Conservation (phyloP, 1,284 basidiomycete genomes). For the Mycena citricolor region DNA sequence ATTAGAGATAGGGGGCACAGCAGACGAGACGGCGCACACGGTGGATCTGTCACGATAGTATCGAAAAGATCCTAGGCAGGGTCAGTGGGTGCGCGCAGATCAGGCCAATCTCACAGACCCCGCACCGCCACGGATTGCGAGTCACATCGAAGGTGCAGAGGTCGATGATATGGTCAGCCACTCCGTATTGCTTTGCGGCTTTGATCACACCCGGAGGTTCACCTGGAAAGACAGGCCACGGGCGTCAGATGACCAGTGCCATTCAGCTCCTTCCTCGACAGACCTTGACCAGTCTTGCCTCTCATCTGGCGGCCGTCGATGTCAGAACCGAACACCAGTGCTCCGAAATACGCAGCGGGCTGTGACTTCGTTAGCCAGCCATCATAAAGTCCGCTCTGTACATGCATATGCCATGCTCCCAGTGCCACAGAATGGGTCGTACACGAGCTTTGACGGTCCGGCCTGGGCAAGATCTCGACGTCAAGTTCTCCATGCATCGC, state of each 20-base stretch:
- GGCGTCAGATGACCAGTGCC: constrained; percentile 1
- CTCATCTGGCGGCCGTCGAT: constrained; percentile 98
- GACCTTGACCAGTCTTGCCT: constrained; percentile 66
- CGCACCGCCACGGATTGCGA: constrained; percentile 84
- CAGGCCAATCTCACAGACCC: constrained; percentile 38
- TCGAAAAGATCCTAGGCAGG: constrained; percentile 66
- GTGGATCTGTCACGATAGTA: constrained; percentile 92
- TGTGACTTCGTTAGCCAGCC: constrained; percentile 30
- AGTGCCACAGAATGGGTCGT: constrained; percentile 97
- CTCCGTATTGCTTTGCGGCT: constrained; percentile 85
- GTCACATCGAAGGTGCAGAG: constrained; percentile 91
- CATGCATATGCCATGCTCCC: constrained; percentile 92
- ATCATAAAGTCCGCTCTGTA: constrained; percentile 16
- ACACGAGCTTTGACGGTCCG: constrained; percentile 84
- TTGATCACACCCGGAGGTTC: constrained; percentile 68
- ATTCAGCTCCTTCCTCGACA: background rate
- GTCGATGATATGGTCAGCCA: constrained; percentile 76
- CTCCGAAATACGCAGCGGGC: constrained; percentile 87
- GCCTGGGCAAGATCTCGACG: constrained; percentile 56
- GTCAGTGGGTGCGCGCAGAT: background rate
- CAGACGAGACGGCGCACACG: constrained; percentile 56
- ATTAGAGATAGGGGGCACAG: constrained; percentile 1
- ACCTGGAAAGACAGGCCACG: background rate
- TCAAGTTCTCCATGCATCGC: constrained; percentile 1
- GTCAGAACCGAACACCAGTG: constrained; percentile 88